Percentiles rank a stretch among this genome's conserved stretches.
These are phyloP conservation scores for Neopestalotiopsis clavispora DNA, from an alignment of 2,329 filamentous ascomycete genomes.

Conservation along the genomic window DNA sequence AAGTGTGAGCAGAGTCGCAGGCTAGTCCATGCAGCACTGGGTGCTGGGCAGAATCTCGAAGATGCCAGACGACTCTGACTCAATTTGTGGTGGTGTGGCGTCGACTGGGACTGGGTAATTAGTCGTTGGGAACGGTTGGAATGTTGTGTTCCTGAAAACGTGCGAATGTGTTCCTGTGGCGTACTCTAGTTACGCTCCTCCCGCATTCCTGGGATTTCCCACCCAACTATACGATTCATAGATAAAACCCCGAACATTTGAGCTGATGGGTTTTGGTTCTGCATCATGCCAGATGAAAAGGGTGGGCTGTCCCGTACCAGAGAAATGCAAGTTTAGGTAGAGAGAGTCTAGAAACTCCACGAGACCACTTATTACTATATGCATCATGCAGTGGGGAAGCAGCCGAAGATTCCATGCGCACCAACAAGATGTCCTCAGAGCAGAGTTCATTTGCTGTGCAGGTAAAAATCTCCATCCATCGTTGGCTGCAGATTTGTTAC, in stretches of 20 bases:
- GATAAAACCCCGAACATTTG: not conserved
- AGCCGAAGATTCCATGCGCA: not conserved
- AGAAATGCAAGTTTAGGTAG: not conserved
- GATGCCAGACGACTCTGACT: conserved; percentile 4
- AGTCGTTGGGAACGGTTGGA: conserved; percentile 7
- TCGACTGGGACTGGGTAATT: not conserved
- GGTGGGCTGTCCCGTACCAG: not conserved
- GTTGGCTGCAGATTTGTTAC: conserved; percentile 12
- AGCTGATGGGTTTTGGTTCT: not conserved
- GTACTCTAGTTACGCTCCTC: not conserved
- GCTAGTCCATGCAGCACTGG: not conserved
- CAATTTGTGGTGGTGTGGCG: not conserved
- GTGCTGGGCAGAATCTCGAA: not conserved
- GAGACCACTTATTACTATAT: not conserved
- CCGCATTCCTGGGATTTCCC: conserved; percentile 7
- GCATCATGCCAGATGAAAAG: not conserved
- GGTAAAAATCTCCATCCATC: not conserved
- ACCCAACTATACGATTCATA: not conserved
- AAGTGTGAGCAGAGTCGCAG: not conserved
- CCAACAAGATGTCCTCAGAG: not conserved
- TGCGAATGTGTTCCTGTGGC: conserved; percentile 4
- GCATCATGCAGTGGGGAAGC: not conserved
- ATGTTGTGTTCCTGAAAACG: conserved; percentile 16
- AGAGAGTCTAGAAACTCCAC: not conserved
- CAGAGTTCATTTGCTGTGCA: not conserved